A percentile compares a stretch with the other conserved stretches of the same genome.
Conservation (phyloP, 177 flowering plant species). For the Tripterygium wilfordii region DNA sequence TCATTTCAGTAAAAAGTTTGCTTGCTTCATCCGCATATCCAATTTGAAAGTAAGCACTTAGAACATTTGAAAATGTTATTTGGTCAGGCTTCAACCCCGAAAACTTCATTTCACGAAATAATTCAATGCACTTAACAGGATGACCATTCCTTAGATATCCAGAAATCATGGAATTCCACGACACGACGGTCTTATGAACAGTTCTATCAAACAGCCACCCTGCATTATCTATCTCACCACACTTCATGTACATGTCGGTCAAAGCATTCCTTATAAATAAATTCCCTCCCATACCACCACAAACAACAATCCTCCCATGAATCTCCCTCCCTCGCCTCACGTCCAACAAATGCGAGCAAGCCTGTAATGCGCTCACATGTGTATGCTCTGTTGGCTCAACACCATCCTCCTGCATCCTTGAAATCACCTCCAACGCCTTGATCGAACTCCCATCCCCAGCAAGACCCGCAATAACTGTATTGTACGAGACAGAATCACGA, state of each 20-base stretch:
- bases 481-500: constrained; percentile 49
- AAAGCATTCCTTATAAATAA: constrained; percentile 49
- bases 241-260: constrained; percentile 52
- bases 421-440: constrained; percentile 30
- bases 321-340: constrained; percentile 44
- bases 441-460: constrained; percentile 24
- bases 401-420: constrained; percentile 41
- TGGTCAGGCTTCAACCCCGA: constrained; percentile 35
- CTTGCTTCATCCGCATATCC: constrained; percentile 40
- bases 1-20: constrained; percentile 30
- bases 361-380: constrained; percentile 40
- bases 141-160: constrained; percentile 38
- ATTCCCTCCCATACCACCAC: constrained; percentile 24
- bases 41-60: constrained; percentile 32
- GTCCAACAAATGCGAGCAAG: constrained; percentile 40
- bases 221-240: constrained; percentile 41
- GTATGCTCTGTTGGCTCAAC: constrained; percentile 39
- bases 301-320: constrained; percentile 42
- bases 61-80: constrained; percentile 42
- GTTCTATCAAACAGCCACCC: constrained; percentile 40
- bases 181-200: constrained; percentile 36
- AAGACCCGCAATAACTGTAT: constrained; percentile 36
- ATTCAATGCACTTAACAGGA: constrained; percentile 32
- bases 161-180: constrained; percentile 57
- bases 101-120: constrained; percentile 36